A percentile compares a stretch with the other conserved stretches of the same genome.
phyloP scores from a whole-genome alignment of 2,329 filamentous ascomycete species.

The Exophiala spinifera region DNA sequence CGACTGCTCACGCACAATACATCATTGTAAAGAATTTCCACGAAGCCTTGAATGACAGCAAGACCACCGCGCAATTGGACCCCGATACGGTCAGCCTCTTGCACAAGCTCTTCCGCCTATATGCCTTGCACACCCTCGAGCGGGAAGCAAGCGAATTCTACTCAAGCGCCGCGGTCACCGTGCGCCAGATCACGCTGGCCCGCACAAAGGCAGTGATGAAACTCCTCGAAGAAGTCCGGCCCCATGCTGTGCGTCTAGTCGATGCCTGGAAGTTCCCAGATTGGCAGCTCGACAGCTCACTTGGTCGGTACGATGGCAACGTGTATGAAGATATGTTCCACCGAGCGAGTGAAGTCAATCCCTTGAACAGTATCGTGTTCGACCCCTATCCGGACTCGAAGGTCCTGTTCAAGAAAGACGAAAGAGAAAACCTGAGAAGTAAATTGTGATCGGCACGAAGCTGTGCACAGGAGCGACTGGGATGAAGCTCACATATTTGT shows the following conservation, averaged over 20 bases:
- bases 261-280: constrained; percentile 75
- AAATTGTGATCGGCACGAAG: constrained; percentile 20
- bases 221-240: constrained; percentile 67
- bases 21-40: constrained; percentile 79
- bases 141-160: constrained; percentile 71
- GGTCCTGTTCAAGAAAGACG: constrained; percentile 59
- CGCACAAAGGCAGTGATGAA: constrained; percentile 66
- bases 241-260: constrained; percentile 68
- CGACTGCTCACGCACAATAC: constrained; percentile 72
- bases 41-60: constrained; percentile 58
- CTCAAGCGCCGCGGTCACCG: constrained; percentile 64
- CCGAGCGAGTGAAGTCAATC: constrained; percentile 68
- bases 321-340: constrained; percentile 77
- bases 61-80: constrained; percentile 54
- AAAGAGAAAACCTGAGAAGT: constrained; percentile 23
- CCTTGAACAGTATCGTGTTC: constrained; percentile 67
- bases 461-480: neutral
- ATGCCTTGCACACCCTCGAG: constrained; percentile 65
- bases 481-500: neutral
- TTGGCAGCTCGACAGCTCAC: constrained; percentile 70
- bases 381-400: constrained; percentile 67
- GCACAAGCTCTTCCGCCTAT: constrained; percentile 65
- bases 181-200: constrained; percentile 68
- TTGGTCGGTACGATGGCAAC: constrained; percentile 69
- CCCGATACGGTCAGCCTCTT: constrained; percentile 57